These are phyloP conservation scores for Penicillium arizonense DNA, from an alignment of 495 filamentous ascomycete genomes.

Conservation along the genomic window DNA sequence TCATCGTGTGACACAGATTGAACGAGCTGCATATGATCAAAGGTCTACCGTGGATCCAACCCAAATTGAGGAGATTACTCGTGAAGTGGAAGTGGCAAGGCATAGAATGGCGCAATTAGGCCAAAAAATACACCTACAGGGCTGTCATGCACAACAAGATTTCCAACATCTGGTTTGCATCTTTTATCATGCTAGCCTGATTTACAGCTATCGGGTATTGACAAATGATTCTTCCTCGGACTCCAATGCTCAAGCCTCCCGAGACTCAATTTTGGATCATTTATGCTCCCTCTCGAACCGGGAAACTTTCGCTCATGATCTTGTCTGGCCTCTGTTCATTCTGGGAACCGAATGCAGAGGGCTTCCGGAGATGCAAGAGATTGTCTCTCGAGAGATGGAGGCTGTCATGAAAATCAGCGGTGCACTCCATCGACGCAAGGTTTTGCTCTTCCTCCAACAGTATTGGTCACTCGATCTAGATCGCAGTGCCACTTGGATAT, in stretches of 20 bases:
- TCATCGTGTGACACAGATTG: slow-evolving; percentile 15
- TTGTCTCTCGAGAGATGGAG: slow-evolving; percentile 9
- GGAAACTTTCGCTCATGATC: slow-evolving; percentile 6
- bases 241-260: background rate
- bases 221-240: background rate
- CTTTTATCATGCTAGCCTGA: slow-evolving; percentile 10
- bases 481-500: slow-evolving; percentile 10
- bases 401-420: slow-evolving; percentile 20
- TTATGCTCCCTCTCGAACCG: background rate
- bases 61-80: background rate
- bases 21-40: slow-evolving; percentile 9
- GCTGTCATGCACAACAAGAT: background rate
- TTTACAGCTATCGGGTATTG: slow-evolving; percentile 10
- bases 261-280: slow-evolving; percentile 7
- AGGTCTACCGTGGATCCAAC: background rate
- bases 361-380: background rate
- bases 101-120: background rate
- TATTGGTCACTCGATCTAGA: slow-evolving; percentile 14
- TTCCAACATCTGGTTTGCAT: slow-evolving; percentile 10
- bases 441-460: slow-evolving; percentile 17
- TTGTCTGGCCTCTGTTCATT: slow-evolving; percentile 17
- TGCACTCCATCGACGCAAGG: slow-evolving; percentile 17
- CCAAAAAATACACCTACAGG: slow-evolving; percentile 3
- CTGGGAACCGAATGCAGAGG: slow-evolving; percentile 9
- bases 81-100: background rate